Percentiles rank a stretch among this genome's conserved stretches.
These are phyloP conservation scores for Salix dunnii DNA, from an alignment of 345 rosid species.

Conservation along the genomic window DNA sequence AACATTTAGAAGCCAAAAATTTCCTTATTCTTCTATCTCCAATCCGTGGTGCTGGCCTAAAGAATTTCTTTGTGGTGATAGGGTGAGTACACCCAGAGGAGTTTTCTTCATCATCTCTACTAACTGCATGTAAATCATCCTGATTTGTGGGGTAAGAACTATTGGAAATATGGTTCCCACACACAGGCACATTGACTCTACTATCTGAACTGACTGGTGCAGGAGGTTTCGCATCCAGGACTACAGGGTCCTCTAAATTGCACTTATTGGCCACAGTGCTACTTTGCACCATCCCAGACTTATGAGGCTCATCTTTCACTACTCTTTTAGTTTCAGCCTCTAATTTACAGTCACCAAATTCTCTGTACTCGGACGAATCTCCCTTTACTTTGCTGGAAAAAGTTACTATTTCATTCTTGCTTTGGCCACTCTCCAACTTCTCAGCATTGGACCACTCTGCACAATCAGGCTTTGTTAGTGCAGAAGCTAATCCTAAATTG, in stretches of 20 bases:
- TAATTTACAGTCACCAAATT: conserved; percentile 35
- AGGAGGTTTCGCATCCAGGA: conserved; percentile 58
- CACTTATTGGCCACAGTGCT: conserved; percentile 27
- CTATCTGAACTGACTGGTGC: conserved; percentile 48
- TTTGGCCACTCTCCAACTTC: conserved; percentile 37
- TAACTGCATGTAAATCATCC: conserved; percentile 66
- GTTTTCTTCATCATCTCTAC: conserved; percentile 89
- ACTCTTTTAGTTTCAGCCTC: conserved; percentile 36
- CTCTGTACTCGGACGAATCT: conserved; percentile 23
- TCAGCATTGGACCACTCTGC: conserved; percentile 40
- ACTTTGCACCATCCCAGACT: conserved; percentile 25
- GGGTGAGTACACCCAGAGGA: conserved; percentile 68
- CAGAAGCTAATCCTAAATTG: conserved; percentile 43
- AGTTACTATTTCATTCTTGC: conserved; percentile 40
- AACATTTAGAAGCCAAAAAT: conserved; percentile 72
- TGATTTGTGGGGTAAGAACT: conserved; percentile 32
- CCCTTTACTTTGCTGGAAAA: conserved; percentile 38
- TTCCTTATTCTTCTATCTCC: conserved; percentile 90
- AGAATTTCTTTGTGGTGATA: conserved; percentile 46
- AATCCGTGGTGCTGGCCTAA: conserved; percentile 58
- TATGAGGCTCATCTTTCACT: conserved; percentile 29
- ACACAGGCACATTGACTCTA: conserved; percentile 38
- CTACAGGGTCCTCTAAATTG: conserved; percentile 41
- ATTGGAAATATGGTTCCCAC: conserved; percentile 31
- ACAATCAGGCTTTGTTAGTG: conserved; percentile 38